phyloP scores from a whole-genome alignment of 2,329 filamentous ascomycete species.

The Aspergillus nomiae region DNA sequence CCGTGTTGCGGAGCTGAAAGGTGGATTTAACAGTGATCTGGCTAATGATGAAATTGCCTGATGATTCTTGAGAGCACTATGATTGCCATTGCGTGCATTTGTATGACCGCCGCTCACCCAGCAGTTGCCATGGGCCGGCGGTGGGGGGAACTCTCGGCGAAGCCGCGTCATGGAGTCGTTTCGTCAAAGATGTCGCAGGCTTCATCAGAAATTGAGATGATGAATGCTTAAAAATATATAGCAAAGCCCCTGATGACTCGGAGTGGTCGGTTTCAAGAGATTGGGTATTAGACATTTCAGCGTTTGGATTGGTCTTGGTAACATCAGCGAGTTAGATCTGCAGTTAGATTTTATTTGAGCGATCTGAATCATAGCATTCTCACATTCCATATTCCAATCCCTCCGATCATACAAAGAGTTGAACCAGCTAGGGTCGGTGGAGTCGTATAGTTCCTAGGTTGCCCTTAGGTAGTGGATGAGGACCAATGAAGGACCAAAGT shows the following conservation, averaged over 20 bases:
- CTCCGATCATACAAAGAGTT: neutral
- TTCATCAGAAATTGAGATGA: neutral
- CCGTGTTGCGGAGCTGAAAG: slow-evolving; percentile 52
- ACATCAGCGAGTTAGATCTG: neutral
- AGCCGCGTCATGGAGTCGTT: neutral
- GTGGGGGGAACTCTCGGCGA: neutral
- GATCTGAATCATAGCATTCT: neutral
- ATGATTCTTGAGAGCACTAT: slow-evolving; percentile 56
- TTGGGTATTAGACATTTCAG: neutral
- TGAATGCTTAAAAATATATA: neutral
- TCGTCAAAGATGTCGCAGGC: neutral
- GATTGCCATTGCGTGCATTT: slow-evolving; percentile 47
- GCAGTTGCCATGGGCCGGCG: neutral
- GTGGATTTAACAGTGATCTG: slow-evolving; percentile 48
- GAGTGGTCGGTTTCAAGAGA: neutral
- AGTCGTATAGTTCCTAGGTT: neutral
- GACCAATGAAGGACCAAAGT: neutral
- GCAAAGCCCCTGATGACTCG: neutral
- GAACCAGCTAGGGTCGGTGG: neutral
- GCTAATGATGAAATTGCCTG: slow-evolving; percentile 55
- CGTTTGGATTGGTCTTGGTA: neutral
- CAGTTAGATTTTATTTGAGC: neutral
- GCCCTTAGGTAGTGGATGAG: neutral
- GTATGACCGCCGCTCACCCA: slow-evolving; percentile 2
- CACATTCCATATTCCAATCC: neutral